These are phyloP conservation scores for Dactylellina leptospora DNA, from an alignment of 2,329 filamentous ascomycete species.

Conservation along the genomic window DNA sequence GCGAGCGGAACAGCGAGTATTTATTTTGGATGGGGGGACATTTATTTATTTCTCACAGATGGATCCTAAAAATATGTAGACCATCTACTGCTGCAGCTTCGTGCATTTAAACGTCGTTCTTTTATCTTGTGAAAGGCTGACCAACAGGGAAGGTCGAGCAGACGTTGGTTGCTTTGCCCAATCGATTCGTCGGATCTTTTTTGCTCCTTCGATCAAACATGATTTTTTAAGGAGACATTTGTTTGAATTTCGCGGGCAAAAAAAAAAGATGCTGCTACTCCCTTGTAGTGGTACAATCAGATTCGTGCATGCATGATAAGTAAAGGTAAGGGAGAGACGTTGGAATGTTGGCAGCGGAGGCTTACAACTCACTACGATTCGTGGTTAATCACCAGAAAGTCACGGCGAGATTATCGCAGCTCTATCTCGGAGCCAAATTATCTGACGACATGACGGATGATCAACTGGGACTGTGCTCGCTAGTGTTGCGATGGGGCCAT, in stretches of 20 bases:
- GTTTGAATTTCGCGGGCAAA: not conserved
- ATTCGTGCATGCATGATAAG: slow-evolving; percentile 39
- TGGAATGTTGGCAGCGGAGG: slow-evolving; percentile 36
- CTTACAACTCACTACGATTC: slow-evolving; percentile 8
- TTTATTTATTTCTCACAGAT: slow-evolving; percentile 12
- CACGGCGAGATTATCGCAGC: slow-evolving; percentile 12
- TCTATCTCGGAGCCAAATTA: slow-evolving; percentile 16
- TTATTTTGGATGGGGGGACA: slow-evolving; percentile 18
- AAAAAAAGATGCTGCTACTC: too few relatives aligned
- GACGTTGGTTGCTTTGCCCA: slow-evolving; percentile 22
- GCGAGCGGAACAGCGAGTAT: slow-evolving; percentile 8
- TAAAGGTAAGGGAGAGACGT: slow-evolving; percentile 25
- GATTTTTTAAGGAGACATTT: not conserved
- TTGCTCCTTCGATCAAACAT: slow-evolving; percentile 2
- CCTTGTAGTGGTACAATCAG: slow-evolving; percentile 27
- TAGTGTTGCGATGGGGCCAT: not conserved
- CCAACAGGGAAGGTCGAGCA: slow-evolving; percentile 52
- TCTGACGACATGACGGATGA: slow-evolving; percentile 43
- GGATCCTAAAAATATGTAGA: slow-evolving; percentile 36
- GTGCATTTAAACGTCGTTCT: slow-evolving; percentile 45
- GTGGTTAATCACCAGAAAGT: slow-evolving; percentile 3
- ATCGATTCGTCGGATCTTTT: slow-evolving; percentile 48
- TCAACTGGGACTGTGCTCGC: slow-evolving; percentile 11
- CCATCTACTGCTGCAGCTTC: slow-evolving; percentile 24
- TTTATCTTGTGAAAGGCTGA: slow-evolving; percentile 26